Evolutionary conservation across 2,329 filamentous ascomycete species (phyloP).

Genomic region (Colletotrichum simmondsii): DNA sequence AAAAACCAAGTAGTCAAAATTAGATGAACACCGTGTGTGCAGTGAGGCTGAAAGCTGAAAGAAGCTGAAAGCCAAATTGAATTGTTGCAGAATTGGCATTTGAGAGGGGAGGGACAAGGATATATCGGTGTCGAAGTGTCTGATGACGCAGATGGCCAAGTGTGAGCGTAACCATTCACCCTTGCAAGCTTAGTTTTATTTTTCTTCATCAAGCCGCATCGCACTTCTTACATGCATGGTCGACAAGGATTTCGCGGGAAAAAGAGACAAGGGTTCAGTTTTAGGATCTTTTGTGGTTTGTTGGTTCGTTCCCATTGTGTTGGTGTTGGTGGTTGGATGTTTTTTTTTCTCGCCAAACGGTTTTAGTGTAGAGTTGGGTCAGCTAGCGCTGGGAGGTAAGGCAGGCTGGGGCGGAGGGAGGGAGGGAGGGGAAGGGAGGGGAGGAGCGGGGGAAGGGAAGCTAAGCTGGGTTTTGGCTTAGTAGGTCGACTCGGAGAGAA

Average conservation of each 20-base stretch:
- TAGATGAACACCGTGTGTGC: constrained; percentile 26
- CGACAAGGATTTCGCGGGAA: not conserved
- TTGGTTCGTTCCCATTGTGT: not conserved
- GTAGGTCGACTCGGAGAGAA: not conserved
- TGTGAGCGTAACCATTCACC: constrained; percentile 8
- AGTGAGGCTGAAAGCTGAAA: constrained; percentile 3
- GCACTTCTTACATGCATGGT: constrained; percentile 22
- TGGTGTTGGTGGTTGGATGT: not conserved
- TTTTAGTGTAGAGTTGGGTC: not conserved
- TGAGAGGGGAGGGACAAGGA: not conserved
- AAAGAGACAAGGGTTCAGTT: constrained; percentile 1
- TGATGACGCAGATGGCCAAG: constrained; percentile 9
- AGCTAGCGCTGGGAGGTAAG: not conserved
- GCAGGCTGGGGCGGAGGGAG: not conserved
- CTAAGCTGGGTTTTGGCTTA: constrained; percentile 1
- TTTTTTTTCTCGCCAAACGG: not conserved
- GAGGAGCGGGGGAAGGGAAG: not conserved
- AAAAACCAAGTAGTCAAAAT: not conserved
- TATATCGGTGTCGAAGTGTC: not conserved
- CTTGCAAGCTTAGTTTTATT: constrained; percentile 12
- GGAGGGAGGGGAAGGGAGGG: not conserved
- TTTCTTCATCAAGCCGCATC: not conserved
- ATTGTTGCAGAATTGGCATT: constrained; percentile 23
- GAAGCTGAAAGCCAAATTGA: not conserved
- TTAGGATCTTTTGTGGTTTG: not conserved